Evolutionary conservation across 2,329 filamentous ascomycete genomes (phyloP).

Genomic region (Aspergillus viridinutans): DNA sequence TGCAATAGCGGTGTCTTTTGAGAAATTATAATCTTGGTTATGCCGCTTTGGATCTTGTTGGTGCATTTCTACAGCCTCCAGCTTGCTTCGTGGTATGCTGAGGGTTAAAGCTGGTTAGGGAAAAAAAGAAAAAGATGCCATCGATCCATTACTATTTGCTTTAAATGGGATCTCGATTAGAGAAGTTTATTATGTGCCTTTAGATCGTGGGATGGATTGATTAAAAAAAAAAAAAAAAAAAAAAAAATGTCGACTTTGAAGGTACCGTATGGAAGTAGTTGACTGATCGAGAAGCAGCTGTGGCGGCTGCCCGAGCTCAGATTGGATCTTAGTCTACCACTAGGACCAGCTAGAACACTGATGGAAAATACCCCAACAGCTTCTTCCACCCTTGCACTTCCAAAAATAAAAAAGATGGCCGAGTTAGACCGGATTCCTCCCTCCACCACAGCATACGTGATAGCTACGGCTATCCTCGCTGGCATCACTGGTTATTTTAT

Average conservation of each 20-base stretch:
- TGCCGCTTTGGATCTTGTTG: slow-evolving; percentile 4
- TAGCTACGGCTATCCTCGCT: slow-evolving; percentile 70
- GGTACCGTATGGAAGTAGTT: not conserved
- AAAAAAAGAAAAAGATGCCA: not conserved
- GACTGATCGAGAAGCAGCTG: not conserved
- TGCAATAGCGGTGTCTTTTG: slow-evolving; percentile 16
- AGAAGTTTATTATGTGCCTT: not conserved
- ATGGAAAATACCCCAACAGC: not conserved
- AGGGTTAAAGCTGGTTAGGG: not conserved
- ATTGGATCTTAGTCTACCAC: not conserved
- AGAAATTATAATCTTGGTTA: slow-evolving; percentile 12
- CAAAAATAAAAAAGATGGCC: slow-evolving; percentile 25
- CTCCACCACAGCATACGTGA: slow-evolving; percentile 57
- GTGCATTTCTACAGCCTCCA: not conserved
- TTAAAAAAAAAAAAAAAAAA: no score
- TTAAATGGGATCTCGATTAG: not conserved
- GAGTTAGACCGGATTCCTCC: slow-evolving; percentile 43
- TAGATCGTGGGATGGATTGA: not conserved
- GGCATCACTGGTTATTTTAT: slow-evolving; percentile 73
- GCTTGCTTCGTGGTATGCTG: not conserved
- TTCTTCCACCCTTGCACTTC: not conserved
- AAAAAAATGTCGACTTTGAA: no score
- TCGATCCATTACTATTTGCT: not conserved
- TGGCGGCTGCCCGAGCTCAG: not conserved
- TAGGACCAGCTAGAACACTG: not conserved